Evolutionary conservation across 2,329 filamentous ascomycete genomes (phyloP).

Genomic region (Elsinoe fawcettii): DNA sequence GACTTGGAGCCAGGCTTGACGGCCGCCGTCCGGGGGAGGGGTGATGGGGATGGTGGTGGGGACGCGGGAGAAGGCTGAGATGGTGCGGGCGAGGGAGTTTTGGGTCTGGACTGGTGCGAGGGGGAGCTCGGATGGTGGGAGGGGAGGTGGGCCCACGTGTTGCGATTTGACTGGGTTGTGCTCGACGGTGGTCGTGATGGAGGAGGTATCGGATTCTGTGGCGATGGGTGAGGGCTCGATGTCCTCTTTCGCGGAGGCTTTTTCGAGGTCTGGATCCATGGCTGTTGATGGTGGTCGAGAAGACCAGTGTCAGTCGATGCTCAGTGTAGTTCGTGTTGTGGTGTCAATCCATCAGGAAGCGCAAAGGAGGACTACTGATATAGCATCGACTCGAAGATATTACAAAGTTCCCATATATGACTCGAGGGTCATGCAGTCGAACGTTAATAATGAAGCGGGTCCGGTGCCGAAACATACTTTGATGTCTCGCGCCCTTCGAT

Average conservation of each 20-base stretch:
- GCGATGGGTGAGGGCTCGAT: not conserved
- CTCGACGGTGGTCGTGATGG: not conserved
- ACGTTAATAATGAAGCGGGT: not conserved
- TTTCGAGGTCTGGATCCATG: conserved; percentile 4
- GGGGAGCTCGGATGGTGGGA: not conserved
- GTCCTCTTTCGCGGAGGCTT: not conserved
- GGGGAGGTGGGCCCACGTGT: not conserved
- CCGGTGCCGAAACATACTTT: not conserved
- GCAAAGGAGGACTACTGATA: not conserved
- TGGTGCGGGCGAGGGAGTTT: conserved; percentile 1
- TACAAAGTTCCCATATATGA: not conserved
- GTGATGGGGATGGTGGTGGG: conserved; percentile 7
- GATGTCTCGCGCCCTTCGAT: conserved; percentile 1
- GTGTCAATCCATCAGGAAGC: not conserved
- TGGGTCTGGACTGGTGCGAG: not conserved
- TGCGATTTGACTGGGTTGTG: not conserved
- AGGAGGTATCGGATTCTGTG: not conserved
- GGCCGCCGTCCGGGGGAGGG: conserved; percentile 39
- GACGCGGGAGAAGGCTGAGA: conserved; percentile 10
- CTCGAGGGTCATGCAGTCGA: not conserved
- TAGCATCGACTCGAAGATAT: not conserved
- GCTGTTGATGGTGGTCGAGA: not conserved
- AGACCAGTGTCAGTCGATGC: not conserved
- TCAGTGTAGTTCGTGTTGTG: not conserved
- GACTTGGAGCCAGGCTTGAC: conserved; percentile 32